phyloP scores from a whole-genome alignment of 768 basidiomycete species.

The Collybia sp. region DNA sequence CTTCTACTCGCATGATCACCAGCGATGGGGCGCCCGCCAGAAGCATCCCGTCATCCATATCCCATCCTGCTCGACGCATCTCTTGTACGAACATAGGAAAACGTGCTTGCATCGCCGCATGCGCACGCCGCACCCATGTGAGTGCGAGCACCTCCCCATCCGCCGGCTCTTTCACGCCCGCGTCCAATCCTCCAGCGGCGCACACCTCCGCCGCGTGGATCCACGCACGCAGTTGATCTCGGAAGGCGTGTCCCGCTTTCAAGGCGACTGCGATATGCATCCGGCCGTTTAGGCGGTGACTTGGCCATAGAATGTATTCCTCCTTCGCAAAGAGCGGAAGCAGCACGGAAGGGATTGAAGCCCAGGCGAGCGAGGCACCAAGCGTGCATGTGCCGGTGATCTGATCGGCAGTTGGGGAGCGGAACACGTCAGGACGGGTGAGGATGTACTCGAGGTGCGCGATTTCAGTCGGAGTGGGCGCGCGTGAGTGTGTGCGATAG shows the following conservation, averaged over 20 bases:
- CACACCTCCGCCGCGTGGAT: conserved; percentile 35
- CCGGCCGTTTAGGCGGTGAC: conserved; percentile 19
- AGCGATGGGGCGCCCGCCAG: conserved; percentile 25
- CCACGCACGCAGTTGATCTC: conserved; percentile 59
- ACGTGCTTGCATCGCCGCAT: conserved; percentile 11
- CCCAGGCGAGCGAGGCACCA: conserved; percentile 30
- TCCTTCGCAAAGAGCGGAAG: conserved; percentile 38
- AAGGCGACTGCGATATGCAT: conserved; percentile 36
- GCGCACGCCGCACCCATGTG: conserved; percentile 14
- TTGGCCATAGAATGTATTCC: conserved; percentile 53
- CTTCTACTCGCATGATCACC: conserved; percentile 16
- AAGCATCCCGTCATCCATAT: conserved; percentile 25
- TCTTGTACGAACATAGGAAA: conserved; percentile 15
- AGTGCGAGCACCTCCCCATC: conserved; percentile 10
- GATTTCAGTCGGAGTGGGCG: conserved; percentile 30
- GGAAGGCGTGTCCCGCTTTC: conserved; percentile 40
- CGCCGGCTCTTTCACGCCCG: neutral
- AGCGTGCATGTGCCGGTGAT: conserved; percentile 43
- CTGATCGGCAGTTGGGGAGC: conserved; percentile 26
- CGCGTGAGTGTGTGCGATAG: conserved; percentile 21
- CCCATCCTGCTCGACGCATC: conserved; percentile 32
- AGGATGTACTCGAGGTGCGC: conserved; percentile 43
- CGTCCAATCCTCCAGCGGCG: conserved; percentile 10
- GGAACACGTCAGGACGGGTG: conserved; percentile 29
- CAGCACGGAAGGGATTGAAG: conserved; percentile 21